A percentile compares a stretch with the other conserved stretches of the same genome.
These are phyloP conservation scores for Fomitopsis pinicola DNA, from an alignment of 1,284 basidiomycete genomes.

Conservation along the genomic window DNA sequence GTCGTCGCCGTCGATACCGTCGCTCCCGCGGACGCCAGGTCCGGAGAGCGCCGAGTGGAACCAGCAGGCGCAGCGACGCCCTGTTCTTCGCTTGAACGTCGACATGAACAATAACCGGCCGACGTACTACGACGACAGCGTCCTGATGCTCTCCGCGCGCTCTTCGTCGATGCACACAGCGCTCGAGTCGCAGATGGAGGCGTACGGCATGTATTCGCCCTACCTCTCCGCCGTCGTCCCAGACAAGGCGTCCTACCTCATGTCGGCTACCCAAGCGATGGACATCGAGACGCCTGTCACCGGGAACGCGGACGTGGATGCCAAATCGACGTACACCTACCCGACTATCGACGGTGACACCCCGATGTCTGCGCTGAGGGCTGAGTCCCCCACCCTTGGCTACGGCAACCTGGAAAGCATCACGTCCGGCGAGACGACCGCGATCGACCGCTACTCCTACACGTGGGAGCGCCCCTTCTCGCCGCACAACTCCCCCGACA, in stretches of 20 bases:
- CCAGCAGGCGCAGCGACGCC: constrained; percentile 29
- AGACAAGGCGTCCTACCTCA: constrained; percentile 21
- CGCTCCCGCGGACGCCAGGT: constrained; percentile 41
- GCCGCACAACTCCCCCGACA: constrained; percentile 17
- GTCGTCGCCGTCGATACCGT: constrained; percentile 26
- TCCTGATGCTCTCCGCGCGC: constrained; percentile 45
- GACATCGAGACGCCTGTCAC: constrained; percentile 22
- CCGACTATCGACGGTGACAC: constrained; percentile 21
- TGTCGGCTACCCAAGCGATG: constrained; percentile 17
- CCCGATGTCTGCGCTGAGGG: constrained; percentile 14
- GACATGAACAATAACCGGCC: constrained; percentile 52
- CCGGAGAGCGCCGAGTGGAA: constrained; percentile 36
- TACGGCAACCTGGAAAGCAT: constrained; percentile 13
- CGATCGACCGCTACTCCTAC: constrained; percentile 12
- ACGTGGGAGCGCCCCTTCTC: constrained; percentile 19
- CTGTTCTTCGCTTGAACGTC: constrained; percentile 47
- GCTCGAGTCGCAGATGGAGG: constrained; percentile 39
- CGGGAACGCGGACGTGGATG: constrained; percentile 23
- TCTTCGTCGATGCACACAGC: constrained; percentile 71
- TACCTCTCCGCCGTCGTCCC: constrained; percentile 18
- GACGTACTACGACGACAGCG: constrained; percentile 48
- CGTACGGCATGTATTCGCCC: constrained; percentile 22
- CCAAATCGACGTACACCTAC: constrained; percentile 16
- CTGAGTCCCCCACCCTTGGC: constrained; percentile 25
- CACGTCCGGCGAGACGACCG: constrained; percentile 7